Evolutionary conservation across 768 basidiomycete species (phyloP), one percentile per base, ranked within the genome.

Genomic region (Multifurca ochricompacta): DNA sequence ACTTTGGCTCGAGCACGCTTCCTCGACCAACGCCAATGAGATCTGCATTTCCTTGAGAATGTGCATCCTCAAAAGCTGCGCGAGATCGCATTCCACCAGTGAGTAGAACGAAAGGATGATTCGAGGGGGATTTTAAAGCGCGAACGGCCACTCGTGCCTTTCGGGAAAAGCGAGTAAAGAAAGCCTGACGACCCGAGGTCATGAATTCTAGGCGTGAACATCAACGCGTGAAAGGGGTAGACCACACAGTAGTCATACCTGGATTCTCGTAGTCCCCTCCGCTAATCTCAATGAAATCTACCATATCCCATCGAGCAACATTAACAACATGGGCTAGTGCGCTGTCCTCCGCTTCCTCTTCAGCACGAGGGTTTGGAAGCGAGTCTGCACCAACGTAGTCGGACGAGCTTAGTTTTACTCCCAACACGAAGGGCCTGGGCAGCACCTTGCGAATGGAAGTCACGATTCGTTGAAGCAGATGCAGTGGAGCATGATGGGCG

Each of bases 231-330:
- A 36, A 19, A 5, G 30, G 18, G 19, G 35, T 13, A 23, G 36
- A 21, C 25, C 18, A 36, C 13, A 49, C 7, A 4, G 16, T 19
- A 19, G 2, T 62, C 74, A 16, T 61, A 85, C 90, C 79, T 61
- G 87, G 85, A 16, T 75, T 78, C 63, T 91, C 87, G 60, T 94
- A 95, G 64, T 85, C 83, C 0, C 91, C 91, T 1, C 91, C 91
- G 51, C 85, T 89, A 55, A 95, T 79, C 67, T 95, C 91, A 47
- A 95, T 80, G 63, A 91, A 86, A 66, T 95, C 91, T 4, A 94
- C 63, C 16, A 70, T 68, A 1, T 75, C 75, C 82, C 88, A 89
- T 35, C 67, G 65, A 0, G 83, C 78, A 27, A 92, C 79, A 35
- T 74, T 65, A 16, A 69, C 66, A 11, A 91, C 71, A 62, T 92